phyloP scores from a whole-genome alignment of 352 stramenopile species.

The Globisporangium spiculum region DNA sequence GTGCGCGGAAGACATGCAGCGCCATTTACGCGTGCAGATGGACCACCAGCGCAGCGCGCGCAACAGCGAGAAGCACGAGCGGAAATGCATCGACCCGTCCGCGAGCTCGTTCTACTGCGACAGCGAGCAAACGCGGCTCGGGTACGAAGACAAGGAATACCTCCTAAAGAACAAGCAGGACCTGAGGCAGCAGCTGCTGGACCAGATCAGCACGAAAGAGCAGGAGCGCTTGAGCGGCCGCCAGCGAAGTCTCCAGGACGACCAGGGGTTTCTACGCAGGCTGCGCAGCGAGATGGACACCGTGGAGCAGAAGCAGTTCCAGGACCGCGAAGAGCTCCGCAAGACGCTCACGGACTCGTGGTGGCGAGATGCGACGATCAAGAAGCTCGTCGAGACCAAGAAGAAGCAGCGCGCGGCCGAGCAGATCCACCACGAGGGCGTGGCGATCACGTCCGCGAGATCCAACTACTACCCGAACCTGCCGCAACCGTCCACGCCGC shows the following conservation, averaged over 20 bases:
- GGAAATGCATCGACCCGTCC: slow-evolving; percentile 34
- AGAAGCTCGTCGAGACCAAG: slow-evolving; percentile 56
- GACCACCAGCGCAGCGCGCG: slow-evolving; percentile 28
- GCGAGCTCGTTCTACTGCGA: slow-evolving; percentile 61
- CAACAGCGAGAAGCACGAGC: slow-evolving; percentile 31
- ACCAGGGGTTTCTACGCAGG: slow-evolving; percentile 49
- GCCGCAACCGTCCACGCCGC: slow-evolving; percentile 27
- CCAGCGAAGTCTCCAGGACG: slow-evolving; percentile 49
- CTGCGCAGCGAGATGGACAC: slow-evolving; percentile 58
- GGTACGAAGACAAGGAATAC: slow-evolving; percentile 51
- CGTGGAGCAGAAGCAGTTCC: slow-evolving; percentile 51
- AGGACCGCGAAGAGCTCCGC: slow-evolving; percentile 52
- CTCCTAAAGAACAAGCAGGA: slow-evolving; percentile 37
- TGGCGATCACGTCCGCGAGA: not conserved
- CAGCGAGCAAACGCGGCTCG: slow-evolving; percentile 44
- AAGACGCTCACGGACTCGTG: slow-evolving; percentile 61
- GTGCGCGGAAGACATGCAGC: slow-evolving; percentile 56
- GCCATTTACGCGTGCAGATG: slow-evolving; percentile 55
- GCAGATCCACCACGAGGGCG: slow-evolving; percentile 31
- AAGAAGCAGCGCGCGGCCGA: slow-evolving; percentile 59
- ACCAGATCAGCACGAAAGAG: slow-evolving; percentile 59
- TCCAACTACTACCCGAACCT: slow-evolving; percentile 28
- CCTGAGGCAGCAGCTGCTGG: slow-evolving; percentile 54
- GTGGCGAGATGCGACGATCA: slow-evolving; percentile 48
- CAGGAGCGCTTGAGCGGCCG: slow-evolving; percentile 34